phyloP scores from a whole-genome alignment of 108 stramenopile species.

The Cyclotella baltica region DNA sequence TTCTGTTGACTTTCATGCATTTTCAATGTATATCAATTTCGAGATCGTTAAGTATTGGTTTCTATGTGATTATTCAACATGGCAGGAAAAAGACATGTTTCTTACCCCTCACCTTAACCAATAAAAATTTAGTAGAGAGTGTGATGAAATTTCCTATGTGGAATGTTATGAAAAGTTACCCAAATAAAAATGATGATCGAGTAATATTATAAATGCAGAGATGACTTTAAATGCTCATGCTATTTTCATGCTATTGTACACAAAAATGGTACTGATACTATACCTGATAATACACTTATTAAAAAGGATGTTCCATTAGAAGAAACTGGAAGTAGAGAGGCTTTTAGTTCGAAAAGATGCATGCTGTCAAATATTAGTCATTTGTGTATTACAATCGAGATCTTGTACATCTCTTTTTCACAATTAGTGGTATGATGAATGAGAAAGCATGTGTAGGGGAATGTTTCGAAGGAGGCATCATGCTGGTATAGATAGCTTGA shows the following conservation, averaged over 20 bases:
- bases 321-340: neutral
- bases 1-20: no score
- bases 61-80: no score
- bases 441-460: constrained; percentile 26
- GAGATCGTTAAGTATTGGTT: constrained; percentile 34
- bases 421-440: neutral
- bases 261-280: constrained; percentile 7
- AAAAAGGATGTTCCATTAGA: no score
- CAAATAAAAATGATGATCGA: constrained; percentile 34
- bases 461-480: constrained; percentile 46
- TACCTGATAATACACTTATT: neutral
- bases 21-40: neutral
- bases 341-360: neutral
- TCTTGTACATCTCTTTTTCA: constrained; percentile 9
- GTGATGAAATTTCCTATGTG: constrained; percentile 40
- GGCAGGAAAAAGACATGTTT: no score
- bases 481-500: no score
- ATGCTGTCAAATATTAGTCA: constrained; percentile 43
- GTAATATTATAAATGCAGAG: neutral
- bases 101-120: no score
- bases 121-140: no score
- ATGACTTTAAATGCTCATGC: constrained; percentile 15
- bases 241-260: constrained; percentile 46
- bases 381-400: constrained; percentile 34
- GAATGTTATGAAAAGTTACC: constrained; percentile 29